These are phyloP conservation scores for Plasmodium gaboni DNA, from an alignment of 169 alveolate species.

Conservation along the genomic window DNA sequence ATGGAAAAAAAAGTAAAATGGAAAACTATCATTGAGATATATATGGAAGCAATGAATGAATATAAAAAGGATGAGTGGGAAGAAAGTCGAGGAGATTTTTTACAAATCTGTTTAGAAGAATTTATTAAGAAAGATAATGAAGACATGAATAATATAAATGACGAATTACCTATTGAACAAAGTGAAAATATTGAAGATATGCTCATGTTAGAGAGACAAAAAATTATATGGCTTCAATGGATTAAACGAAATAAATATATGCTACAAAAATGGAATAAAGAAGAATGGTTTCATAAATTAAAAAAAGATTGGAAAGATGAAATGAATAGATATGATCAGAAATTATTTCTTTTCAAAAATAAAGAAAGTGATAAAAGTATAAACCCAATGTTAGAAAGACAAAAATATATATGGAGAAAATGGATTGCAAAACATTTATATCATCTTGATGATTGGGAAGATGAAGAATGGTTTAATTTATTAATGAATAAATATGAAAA, in stretches of 20 bases:
- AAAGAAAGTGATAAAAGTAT: neutral
- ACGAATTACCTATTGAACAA: neutral
- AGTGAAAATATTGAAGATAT: too few species aligned
- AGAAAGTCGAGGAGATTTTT: neutral
- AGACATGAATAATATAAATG: neutral
- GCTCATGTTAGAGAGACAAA: neutral
- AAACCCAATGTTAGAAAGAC: neutral
- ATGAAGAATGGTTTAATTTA: too few species aligned
- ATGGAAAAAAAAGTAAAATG: too few species aligned
- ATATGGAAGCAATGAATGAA: too few species aligned
- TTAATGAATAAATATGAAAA: too few species aligned
- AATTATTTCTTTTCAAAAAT: neutral
- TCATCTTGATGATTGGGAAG: too few species aligned
- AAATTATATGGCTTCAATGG: neutral
- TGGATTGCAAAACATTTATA: too few species aligned
- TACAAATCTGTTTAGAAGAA: neutral
- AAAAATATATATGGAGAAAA: slow-evolving; percentile 1
- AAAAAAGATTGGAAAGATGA: neutral
- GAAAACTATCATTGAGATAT: too few species aligned
- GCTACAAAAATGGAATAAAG: neutral
- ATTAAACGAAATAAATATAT: neutral
- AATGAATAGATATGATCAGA: neutral
- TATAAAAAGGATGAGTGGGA: too few species aligned
- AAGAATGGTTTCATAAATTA: neutral
- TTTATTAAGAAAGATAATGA: neutral